Conservation (phyloP, 495 filamentous ascomycete species). For the Lophiostoma macrostomum region DNA sequence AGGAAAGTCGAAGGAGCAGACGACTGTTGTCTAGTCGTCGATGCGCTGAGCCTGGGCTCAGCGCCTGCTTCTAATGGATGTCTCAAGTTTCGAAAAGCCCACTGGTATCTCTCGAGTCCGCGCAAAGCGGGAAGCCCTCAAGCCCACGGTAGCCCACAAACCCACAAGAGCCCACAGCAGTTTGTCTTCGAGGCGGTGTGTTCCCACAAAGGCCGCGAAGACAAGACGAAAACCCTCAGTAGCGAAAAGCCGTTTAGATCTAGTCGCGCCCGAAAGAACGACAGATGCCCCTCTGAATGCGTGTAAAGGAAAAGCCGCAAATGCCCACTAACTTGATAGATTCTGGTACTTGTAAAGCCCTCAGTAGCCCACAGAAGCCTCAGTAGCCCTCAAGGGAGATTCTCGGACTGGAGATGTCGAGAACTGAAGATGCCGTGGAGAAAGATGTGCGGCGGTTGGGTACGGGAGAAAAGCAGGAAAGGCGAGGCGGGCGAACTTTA, state of each 20-base stretch:
- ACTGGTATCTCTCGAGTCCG: slow-evolving; percentile 35
- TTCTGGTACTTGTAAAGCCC: slow-evolving; percentile 29
- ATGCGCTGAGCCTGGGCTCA: slow-evolving; percentile 2
- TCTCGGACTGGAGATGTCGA: slow-evolving; percentile 15
- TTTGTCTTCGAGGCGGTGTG: slow-evolving; percentile 40
- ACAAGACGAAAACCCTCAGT: slow-evolving; percentile 32
- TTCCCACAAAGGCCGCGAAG: slow-evolving; percentile 46
- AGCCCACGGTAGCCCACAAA: slow-evolving; percentile 40
- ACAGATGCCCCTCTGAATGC: slow-evolving; percentile 20
- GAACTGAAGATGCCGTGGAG: slow-evolving; percentile 6
- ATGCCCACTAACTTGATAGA: slow-evolving; percentile 35
- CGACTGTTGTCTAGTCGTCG: slow-evolving; percentile 1
- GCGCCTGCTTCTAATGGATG: slow-evolving; percentile 30
- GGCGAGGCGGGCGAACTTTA: slow-evolving; percentile 1
- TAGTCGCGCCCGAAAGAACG: slow-evolving; percentile 25
- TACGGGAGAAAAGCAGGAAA: slow-evolving; percentile 9
- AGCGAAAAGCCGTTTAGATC: slow-evolving; percentile 33
- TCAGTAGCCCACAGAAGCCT: slow-evolving; percentile 28
- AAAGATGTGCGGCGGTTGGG: slow-evolving; percentile 7
- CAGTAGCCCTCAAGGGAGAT: slow-evolving; percentile 25
- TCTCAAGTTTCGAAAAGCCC: slow-evolving; percentile 35
- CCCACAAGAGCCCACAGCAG: slow-evolving; percentile 42
- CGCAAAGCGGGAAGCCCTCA: slow-evolving; percentile 33
- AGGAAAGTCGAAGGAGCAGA: background rate
- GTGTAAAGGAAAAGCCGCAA: slow-evolving; percentile 33